Base-by-base conservation (phyloP, 768 basidiomycete genomes). In the Russula lepida region DNA sequence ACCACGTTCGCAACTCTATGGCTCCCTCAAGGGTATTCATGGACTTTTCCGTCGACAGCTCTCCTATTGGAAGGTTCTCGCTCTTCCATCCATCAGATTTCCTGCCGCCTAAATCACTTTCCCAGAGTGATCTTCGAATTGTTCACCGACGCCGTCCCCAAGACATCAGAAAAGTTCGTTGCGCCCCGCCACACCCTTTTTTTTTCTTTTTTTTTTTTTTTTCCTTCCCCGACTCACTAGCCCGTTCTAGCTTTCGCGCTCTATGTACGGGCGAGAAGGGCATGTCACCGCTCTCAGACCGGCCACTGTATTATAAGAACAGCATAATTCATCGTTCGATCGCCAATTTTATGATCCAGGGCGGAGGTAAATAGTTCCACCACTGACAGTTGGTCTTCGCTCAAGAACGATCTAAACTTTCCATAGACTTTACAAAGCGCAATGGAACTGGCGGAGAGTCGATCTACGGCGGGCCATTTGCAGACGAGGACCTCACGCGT, bases 191-290 rank as follows among this genome's bases (percentile, higher is more conserved):
- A 46, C 32, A 25, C 12, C 11, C 4, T n/a, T 8, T n/a, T 15
- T n/a, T 44, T n/a, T 8, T n/a, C 9, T n/a, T 44, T 15, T 13
- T 3, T 15, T 21, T 54, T 54, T 27, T 43, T 21, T 39, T 47
- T 60, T 59, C 44, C 51, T 21, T 33, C 28, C 33, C 52, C 27
- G 44, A 46, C 39, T 59, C 23, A 64, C 17, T 60, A 59, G 46
- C 12, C 52, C n/a, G 25, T 47, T 39, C 49, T 65, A 95, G 92
- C 74, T 95, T 95, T 71, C 83, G 92, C 47, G 83, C 85, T 3
- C 75, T 95, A 55, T 92, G 89, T 70, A 95, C 92, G 1, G 93
- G 93, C 9, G 89, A 92, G 71, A 84, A 83, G 68, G 93, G 92
- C 5, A 67, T 86, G 7, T 90, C 89, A 0, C 71, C 78, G 0